phyloP scores from a whole-genome alignment of 148 eudicot genomes.

The Salicornia ramosissima region DNA sequence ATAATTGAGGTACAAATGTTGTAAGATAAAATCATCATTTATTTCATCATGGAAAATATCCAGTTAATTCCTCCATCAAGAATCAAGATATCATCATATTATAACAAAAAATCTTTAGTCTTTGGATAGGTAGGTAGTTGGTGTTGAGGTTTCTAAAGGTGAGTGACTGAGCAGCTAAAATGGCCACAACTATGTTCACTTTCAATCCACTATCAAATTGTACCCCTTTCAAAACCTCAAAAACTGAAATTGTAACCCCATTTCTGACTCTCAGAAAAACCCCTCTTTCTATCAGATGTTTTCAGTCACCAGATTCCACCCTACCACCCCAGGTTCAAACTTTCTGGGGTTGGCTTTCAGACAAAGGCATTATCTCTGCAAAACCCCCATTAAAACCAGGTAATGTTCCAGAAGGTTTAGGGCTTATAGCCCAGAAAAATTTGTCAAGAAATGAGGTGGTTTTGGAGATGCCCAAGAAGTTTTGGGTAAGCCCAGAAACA shows the following conservation, averaged over 20 bases:
- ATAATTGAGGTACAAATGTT: no score
- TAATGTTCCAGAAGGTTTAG: constrained; percentile 66
- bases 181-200: constrained; percentile 27
- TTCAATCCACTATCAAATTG: constrained; percentile 24
- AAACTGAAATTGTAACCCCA: neutral
- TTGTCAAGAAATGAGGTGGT: constrained; percentile 72
- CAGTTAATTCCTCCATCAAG: no score
- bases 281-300: constrained; percentile 28
- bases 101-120: no score
- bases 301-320: constrained; percentile 32
- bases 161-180: neutral
- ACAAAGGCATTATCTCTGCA: constrained; percentile 52
- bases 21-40: no score
- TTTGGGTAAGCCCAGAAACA: constrained; percentile 76
- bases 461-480: constrained; percentile 81
- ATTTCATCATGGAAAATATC: no score
- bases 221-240: constrained; percentile 4
- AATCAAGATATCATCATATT: no score
- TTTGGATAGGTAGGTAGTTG: neutral
- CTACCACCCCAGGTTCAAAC: constrained; percentile 46
- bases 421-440: constrained; percentile 71
- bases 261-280: constrained; percentile 9
- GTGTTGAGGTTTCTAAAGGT: neutral
- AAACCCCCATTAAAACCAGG: constrained; percentile 69
- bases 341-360: constrained; percentile 84